Base-by-base conservation (phyloP, 169 alveolate genomes). In the Hammondia hammondi region DNA sequence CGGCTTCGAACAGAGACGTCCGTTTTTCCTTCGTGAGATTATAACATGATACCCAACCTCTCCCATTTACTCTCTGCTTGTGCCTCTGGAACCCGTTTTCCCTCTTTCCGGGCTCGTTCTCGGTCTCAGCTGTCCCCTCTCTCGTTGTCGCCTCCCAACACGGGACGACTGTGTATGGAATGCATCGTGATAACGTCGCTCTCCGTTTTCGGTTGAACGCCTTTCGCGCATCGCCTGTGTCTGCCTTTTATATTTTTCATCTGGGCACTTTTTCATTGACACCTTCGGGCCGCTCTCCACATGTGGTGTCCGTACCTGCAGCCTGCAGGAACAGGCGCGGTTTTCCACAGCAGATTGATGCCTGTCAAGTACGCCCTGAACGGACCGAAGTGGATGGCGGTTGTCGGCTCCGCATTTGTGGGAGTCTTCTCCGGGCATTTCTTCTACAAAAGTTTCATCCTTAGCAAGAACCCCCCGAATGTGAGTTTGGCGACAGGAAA, bases 241-340 rank as follows among this genome's bases (percentile, higher is more conserved):
- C 61, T 81, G 32, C 61, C 9, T 82, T 19, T 35, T 0, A 32
- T 48, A 2, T 12, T 4, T 4, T 32, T 32, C 14, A 27, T 5
- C 56, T 29, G 48, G 67, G 70, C 14, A 46, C 21, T 82, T 46
- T 29, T 39, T 45, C 43, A 24, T 39, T 27, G 27, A 17, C 0
- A 39, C 43, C 43, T 39, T 39, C 43, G 43, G 81, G 81, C 81
- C 32, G 24, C 21, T 3, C 73, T 37, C 46, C 61, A 27, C 14
- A 52, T 17, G 10, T 17, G 21, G 72, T 71, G 39, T 61, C 48
- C 14, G 32, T 19, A n/a, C 46, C 19, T 85, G 37, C 94, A 94
- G 96, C 96, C 96, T 19, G 43, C 94, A 43, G 96, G 96, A 61
- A 94, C 96, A 21, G 96, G 96, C 19, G 94, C 81, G 29, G 85